Base-by-base conservation (phyloP, 2,329 filamentous ascomycete species). In the Penicillium sp. region DNA sequence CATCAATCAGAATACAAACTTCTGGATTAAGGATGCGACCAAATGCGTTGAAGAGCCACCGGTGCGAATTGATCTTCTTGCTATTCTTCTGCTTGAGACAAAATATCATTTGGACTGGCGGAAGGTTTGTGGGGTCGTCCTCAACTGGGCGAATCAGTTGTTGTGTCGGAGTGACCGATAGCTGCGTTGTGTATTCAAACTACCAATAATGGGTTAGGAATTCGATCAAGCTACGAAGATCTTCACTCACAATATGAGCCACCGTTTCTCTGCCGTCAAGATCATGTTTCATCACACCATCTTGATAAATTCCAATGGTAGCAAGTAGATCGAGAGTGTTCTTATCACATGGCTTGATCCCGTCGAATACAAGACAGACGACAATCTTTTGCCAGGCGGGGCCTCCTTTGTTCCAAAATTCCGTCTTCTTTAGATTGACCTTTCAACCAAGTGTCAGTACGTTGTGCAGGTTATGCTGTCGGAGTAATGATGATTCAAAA, bases 341-440 rank as follows among this genome's bases (percentile, higher is more conserved):
- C 84, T 97, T 97, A 85, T 97, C 93, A 68, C 91, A 93, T 78
- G 95, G 94, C 71, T 96, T 93, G 72, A 97, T 94, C 83, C 93
- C 93, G 76, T 97, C 94, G 72, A 97, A 97, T 66, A 97, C 91
- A 67, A 97, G 82, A 78, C 91, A 95, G 62, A 97, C 93, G 35
- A 97, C 94, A 73, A 97, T 97, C 82, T 97, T 97, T 77, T 97
- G 93, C 94, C 94, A 97, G 57, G 93, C 93, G 10, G 94, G 93
- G 58, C 94, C 93, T 69, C 93, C 94, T 82, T 96, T 95, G 82
- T 97, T 96, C 93, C 94, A 97, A 82, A 97, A 97, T 70, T 94
- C 93, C 26, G 94, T 96, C 81, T 95, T 97, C 81, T 97, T 97
- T 65, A 97, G 84, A 80, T 97, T 97, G 73, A 97, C 52, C 52